phyloP scores from a whole-genome alignment of 257 asterid species.

The Solanum piurae region DNA sequence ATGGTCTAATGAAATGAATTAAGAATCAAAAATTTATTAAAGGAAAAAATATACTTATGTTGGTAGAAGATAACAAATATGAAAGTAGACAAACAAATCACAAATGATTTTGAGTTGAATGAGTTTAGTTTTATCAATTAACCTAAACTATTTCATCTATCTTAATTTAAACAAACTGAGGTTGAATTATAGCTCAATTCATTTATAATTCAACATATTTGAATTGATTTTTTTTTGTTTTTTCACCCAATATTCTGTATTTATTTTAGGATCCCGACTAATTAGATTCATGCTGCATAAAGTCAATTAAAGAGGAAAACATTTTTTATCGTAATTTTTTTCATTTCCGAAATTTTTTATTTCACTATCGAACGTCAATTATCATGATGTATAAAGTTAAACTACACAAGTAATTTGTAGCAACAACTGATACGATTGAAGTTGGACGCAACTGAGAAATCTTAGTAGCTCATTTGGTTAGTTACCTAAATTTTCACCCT shows the following conservation, averaged over 20 bases:
- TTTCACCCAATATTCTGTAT: neutral
- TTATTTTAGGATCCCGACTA: neutral
- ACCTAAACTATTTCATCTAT: neutral
- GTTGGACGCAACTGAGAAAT: neutral
- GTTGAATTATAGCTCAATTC: neutral
- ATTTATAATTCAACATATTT: neutral
- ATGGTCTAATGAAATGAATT: neutral
- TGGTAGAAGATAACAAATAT: neutral
- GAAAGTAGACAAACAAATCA: neutral
- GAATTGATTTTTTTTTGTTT: neutral
- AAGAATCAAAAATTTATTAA: neutral
- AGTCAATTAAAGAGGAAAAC: neutral
- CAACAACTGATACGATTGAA: neutral
- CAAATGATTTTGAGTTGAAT: neutral
- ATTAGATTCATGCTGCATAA: too few species aligned
- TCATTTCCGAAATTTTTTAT: neutral
- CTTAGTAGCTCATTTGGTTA: neutral
- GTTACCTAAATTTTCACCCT: neutral
- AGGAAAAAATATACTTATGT: neutral
- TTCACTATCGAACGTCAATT: neutral
- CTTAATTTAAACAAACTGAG: neutral
- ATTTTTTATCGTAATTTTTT: neutral
- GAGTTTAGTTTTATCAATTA: neutral
- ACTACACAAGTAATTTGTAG: neutral
- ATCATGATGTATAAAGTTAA: neutral